Base-by-base conservation (phyloP, 352 stramenopile species). In the Globisporangium radiosum region DNA sequence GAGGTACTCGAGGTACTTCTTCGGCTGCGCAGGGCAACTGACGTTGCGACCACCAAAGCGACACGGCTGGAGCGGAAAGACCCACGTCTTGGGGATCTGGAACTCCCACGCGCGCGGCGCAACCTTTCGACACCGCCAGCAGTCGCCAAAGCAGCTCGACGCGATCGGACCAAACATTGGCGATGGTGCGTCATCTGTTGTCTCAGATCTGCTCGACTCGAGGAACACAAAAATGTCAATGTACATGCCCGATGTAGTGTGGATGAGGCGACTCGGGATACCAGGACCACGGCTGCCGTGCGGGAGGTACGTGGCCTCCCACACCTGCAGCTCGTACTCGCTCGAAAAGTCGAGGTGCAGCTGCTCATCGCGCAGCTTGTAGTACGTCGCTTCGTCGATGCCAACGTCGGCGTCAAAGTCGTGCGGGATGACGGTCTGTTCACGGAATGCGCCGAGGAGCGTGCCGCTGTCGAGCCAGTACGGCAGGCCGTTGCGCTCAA, bases 221-320 rank as follows among this genome's bases (percentile, higher is more conserved):
- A 68, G 11, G 51, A 65, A 77, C 44, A 70, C 67, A 47, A 75
- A 75, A 37, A 77, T 51, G 47, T 77, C 67, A 13, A 65, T 37
- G 52, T 71, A 77, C 43, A 77, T 47, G 38, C 51, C 66, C 4
- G 60, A 69, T 33, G 47, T 52, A 14, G 40, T 50, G 49, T 72
- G 62, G 9, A 72, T 40, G 44, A 73, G 48, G 1, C 63, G 64
- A 39, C 63, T 64, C 1, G 64, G 70, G 13, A 75, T 64, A 71
- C 15, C 70, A 50, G 25, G 54, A 57, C 1, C 57, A 56, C 13
- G 17, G 5, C n/a, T 59, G 51, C 33, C 74, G 54, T 0, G 74
- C 4, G 9, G 39, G 6, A 43, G 9, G 39, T 43, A 9, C 39
- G 17, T 38, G 47, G 59, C 68, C 38, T 57, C 65, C n/a, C 52